phyloP scores from a whole-genome alignment of 2,329 filamentous ascomycete genomes.

The Hymenotorrendiella dingleyae region DNA sequence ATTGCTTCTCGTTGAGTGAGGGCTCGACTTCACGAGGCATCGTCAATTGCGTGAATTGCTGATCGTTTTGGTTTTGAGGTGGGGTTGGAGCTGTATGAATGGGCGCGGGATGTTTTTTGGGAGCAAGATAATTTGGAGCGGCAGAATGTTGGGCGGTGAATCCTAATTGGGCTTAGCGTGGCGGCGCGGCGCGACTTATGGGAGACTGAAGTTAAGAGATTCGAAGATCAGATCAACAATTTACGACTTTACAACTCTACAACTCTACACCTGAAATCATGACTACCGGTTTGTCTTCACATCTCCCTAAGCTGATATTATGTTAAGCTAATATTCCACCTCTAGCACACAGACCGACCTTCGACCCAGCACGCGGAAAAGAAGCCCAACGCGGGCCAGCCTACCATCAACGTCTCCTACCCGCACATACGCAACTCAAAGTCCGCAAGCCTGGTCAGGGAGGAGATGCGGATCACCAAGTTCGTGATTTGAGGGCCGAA shows the following conservation, averaged over 20 bases:
- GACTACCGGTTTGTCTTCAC: slow-evolving; percentile 39
- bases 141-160: slow-evolving; percentile 12
- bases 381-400: slow-evolving; percentile 88
- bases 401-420: slow-evolving; percentile 92
- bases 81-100: neutral
- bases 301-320: neutral
- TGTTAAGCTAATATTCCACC: slow-evolving; percentile 12
- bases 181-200: neutral
- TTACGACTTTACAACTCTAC: neutral
- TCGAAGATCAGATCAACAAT: neutral
- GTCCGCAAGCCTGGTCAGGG: slow-evolving; percentile 86
- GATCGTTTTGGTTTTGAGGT: neutral
- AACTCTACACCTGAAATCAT: slow-evolving; percentile 36
- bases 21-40: slow-evolving; percentile 95
- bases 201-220: neutral
- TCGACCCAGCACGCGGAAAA: slow-evolving; percentile 92
- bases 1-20: slow-evolving; percentile 81
- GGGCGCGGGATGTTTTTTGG: slow-evolving; percentile 13
- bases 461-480: slow-evolving; percentile 62
- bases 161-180: slow-evolving; percentile 1
- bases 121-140: neutral
- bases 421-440: slow-evolving; percentile 90
- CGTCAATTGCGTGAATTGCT: neutral
- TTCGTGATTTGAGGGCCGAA: slow-evolving; percentile 82
- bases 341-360: slow-evolving; percentile 78